These are phyloP conservation scores for Hyphopichia pseudoburtonii DNA, from an alignment of 1,139 yeast genomes.

Conservation along the genomic window DNA sequence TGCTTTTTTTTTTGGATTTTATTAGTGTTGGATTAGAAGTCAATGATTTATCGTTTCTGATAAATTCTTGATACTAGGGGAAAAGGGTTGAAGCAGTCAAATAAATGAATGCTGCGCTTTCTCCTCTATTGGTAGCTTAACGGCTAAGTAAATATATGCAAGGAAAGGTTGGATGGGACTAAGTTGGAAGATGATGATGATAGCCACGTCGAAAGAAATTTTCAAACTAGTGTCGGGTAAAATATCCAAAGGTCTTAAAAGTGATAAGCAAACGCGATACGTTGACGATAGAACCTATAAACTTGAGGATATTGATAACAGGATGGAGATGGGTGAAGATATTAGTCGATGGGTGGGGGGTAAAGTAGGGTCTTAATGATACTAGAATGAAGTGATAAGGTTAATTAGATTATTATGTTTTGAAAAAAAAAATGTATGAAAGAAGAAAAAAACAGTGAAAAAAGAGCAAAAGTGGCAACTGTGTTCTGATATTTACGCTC, in stretches of 20 bases:
- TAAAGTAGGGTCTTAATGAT: conserved; percentile 2
- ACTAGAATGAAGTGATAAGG: neutral
- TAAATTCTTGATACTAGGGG: neutral
- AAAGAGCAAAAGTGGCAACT: neutral
- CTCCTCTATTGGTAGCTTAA: neutral
- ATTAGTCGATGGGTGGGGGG: conserved; percentile 2
- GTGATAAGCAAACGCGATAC: neutral
- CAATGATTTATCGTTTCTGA: neutral
- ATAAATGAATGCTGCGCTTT: conserved; percentile 2
- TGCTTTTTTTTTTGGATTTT: conserved; percentile 7
- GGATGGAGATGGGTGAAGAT: neutral
- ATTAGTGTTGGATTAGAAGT: neutral
- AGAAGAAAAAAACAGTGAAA: neutral
- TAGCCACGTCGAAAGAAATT: neutral
- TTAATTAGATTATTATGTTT: neutral
- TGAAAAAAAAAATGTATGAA: too few relatives aligned
- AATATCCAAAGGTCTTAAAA: neutral
- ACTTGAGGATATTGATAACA: neutral
- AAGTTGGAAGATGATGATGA: too few relatives aligned
- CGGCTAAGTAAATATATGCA: neutral
- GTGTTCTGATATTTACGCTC: neutral
- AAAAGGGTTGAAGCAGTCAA: neutral
- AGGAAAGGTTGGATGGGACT: too few relatives aligned
- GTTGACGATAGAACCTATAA: neutral
- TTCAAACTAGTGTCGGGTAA: conserved; percentile 1